A percentile compares a stretch with the other conserved stretches of the same genome.
These are phyloP conservation scores for Vitis hybrid DNA, from an alignment of 177 flowering plant genomes.

Conservation along the genomic window DNA sequence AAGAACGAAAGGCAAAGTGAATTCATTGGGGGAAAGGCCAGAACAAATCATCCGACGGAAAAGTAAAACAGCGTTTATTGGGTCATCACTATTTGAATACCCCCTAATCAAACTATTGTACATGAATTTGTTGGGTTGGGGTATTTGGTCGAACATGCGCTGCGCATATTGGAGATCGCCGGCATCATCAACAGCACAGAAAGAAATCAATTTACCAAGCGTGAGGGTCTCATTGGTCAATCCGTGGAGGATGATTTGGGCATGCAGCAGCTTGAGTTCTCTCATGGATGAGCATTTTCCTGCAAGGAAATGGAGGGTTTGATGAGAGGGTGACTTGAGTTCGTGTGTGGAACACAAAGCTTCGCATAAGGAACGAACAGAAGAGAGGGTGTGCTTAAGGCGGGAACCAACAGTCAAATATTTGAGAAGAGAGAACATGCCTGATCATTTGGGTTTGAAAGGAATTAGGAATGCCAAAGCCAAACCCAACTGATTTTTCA, in stretches of 20 bases:
- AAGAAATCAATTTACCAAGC: constrained; percentile 37
- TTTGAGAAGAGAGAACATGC: constrained; percentile 4
- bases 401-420: constrained; percentile 26
- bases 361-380: background rate
- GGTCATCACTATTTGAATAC: constrained; percentile 26
- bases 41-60: constrained; percentile 33
- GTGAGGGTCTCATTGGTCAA: constrained; percentile 21
- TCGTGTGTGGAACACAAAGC: constrained; percentile 1
- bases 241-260: constrained; percentile 41
- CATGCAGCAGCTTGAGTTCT: constrained; percentile 41
- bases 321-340: constrained; percentile 17
- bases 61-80: constrained; percentile 30
- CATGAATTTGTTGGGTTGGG: constrained; percentile 41
- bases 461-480: too few species aligned
- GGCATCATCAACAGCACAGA: constrained; percentile 25
- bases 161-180: constrained; percentile 44
- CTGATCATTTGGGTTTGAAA: too few species aligned
- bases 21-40: constrained; percentile 43
- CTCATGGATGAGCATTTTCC: constrained; percentile 39
- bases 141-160: constrained; percentile 31
- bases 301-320: constrained; percentile 25
- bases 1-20: constrained; percentile 57
- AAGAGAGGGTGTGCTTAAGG: constrained; percentile 9
- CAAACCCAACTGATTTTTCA: too few species aligned
- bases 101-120: constrained; percentile 61